Evolutionary conservation across 169 alveolate species (phyloP).

Genomic region (Plasmodium gonderi): DNA sequence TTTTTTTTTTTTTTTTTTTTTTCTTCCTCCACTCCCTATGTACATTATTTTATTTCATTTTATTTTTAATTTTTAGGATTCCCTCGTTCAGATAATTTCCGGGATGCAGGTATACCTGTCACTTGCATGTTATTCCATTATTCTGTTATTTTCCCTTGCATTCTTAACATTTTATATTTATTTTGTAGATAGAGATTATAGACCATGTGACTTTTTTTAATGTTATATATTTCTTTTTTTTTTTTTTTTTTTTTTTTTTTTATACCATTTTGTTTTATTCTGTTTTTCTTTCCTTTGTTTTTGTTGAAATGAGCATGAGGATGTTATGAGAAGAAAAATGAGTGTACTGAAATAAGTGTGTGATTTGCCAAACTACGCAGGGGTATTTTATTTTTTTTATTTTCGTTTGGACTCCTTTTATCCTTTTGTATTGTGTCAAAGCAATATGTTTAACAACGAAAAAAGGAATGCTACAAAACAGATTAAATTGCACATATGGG

Average conservation of each 20-base stretch:
- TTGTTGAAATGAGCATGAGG: background rate
- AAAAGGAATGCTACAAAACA: no score
- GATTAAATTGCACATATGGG: background rate
- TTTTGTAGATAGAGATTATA: conserved; percentile 43
- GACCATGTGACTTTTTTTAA: conserved; percentile 65
- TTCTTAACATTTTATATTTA: conserved; percentile 6
- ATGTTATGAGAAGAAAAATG: background rate
- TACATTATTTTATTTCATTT: background rate
- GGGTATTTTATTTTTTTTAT: background rate
- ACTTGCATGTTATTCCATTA: conserved; percentile 19
- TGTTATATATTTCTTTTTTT: background rate
- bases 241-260: background rate
- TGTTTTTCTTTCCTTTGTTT: background rate
- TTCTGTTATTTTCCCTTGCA: conserved; percentile 1
- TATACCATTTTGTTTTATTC: background rate
- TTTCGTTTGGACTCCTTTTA: background rate
- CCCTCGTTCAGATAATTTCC: conserved; percentile 46
- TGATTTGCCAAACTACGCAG: background rate
- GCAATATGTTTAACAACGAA: background rate
- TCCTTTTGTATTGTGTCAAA: background rate
- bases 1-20: background rate
- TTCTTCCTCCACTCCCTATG: no score
- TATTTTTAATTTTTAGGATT: conserved; percentile 43
- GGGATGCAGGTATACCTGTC: conserved; percentile 23
- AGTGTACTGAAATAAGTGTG: background rate